Evolutionary conservation across 2,329 filamentous ascomycete genomes (phyloP).

Genomic region (Gremmenia infestans): DNA sequence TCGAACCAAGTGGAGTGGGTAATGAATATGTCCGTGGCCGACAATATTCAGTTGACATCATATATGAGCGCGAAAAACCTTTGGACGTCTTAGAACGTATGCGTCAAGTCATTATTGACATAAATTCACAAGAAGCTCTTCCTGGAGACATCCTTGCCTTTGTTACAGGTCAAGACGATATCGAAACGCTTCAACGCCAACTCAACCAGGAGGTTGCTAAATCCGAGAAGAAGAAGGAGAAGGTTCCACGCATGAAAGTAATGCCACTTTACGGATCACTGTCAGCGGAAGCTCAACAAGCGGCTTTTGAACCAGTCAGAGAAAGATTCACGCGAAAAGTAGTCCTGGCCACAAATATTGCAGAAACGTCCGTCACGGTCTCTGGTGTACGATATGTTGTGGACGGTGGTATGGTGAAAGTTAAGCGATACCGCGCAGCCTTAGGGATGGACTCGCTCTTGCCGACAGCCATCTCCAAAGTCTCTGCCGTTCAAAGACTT

Average conservation of each 20-base stretch:
- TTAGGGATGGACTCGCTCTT: slow-evolving; percentile 88
- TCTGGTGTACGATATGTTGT: slow-evolving; percentile 88
- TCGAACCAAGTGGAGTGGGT: slow-evolving; percentile 24
- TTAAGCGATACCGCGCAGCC: slow-evolving; percentile 82
- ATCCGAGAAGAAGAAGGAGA: slow-evolving; percentile 47
- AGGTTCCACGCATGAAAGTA: slow-evolving; percentile 67
- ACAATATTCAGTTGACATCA: slow-evolving; percentile 72
- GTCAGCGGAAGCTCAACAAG: slow-evolving; percentile 78
- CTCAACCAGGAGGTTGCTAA: slow-evolving; percentile 66
- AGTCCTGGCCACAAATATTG: slow-evolving; percentile 92
- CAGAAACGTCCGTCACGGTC: slow-evolving; percentile 96
- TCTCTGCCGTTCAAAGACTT: slow-evolving; percentile 84
- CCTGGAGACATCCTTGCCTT: slow-evolving; percentile 93
- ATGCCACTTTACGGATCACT: slow-evolving; percentile 87
- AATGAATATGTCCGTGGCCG: slow-evolving; percentile 69
- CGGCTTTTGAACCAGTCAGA: slow-evolving; percentile 73
- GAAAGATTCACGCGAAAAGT: slow-evolving; percentile 76
- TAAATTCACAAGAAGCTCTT: slow-evolving; percentile 83
- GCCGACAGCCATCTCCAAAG: slow-evolving; percentile 86
- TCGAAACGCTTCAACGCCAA: slow-evolving; percentile 73
- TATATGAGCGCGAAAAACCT: background rate
- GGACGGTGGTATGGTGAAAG: slow-evolving; percentile 89
- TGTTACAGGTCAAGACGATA: slow-evolving; percentile 86
- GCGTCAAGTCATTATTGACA: slow-evolving; percentile 75
- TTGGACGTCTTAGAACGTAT: slow-evolving; percentile 53